Conservation (phyloP, 1,139 yeast genomes). For the Debaryomyces sp. region DNA sequence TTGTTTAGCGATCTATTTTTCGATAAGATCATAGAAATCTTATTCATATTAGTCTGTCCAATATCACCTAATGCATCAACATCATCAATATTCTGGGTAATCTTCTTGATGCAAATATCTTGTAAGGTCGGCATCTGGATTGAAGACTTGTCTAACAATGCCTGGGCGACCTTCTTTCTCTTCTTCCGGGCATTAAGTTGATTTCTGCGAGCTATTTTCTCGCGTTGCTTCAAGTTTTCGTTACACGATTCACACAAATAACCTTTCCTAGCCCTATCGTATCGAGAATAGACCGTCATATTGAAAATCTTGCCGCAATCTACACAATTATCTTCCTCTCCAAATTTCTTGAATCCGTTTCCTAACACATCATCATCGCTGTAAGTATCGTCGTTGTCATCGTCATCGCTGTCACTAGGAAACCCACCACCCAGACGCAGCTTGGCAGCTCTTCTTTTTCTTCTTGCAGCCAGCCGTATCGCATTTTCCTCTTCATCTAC, state of each 20-base stretch:
- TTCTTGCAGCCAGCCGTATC: slow-evolving; percentile 46
- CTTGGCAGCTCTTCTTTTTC: slow-evolving; percentile 34
- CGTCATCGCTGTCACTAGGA: slow-evolving; percentile 23
- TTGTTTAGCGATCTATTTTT: slow-evolving; percentile 79
- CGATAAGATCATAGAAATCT: slow-evolving; percentile 73
- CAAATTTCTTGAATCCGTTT: slow-evolving; percentile 34
- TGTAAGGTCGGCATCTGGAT: slow-evolving; percentile 71
- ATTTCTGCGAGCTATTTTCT: slow-evolving; percentile 48
- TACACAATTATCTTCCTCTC: slow-evolving; percentile 57
- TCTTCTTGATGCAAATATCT: slow-evolving; percentile 73
- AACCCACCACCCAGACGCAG: slow-evolving; percentile 24
- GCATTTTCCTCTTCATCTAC: slow-evolving; percentile 33
- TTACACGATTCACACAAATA: slow-evolving; percentile 72
- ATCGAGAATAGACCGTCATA: slow-evolving; percentile 67
- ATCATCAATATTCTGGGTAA: slow-evolving; percentile 73
- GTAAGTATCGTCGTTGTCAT: slow-evolving; percentile 29
- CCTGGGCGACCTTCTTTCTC: slow-evolving; percentile 80
- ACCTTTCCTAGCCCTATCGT: slow-evolving; percentile 50
- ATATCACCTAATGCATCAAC: slow-evolving; percentile 82
- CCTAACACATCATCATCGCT: slow-evolving; percentile 29
- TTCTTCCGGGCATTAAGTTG: slow-evolving; percentile 68
- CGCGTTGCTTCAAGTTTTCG: slow-evolving; percentile 43
- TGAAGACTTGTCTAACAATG: slow-evolving; percentile 71
- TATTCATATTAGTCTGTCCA: slow-evolving; percentile 64
- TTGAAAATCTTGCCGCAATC: slow-evolving; percentile 60